A percentile compares a stretch with the other conserved stretches of the same genome.
Evolutionary conservation across 192 early-diverging fungal species (phyloP).

Genomic region (Fimicolochytrium jonesii): DNA sequence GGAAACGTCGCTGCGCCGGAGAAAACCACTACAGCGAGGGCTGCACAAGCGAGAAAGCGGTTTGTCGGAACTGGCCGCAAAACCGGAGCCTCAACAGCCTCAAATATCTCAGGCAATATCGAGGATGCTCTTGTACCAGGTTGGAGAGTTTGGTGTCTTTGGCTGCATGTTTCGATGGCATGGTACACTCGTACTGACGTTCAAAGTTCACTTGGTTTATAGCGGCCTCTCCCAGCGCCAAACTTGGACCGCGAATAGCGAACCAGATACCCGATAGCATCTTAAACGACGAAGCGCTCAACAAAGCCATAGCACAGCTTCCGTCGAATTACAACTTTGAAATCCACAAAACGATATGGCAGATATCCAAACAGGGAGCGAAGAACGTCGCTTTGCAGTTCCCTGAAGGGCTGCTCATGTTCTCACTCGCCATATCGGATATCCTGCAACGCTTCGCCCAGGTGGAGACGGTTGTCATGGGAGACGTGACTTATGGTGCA

Average conservation of each 20-base stretch:
- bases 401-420: slow-evolving; percentile 95
- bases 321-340: slow-evolving; percentile 99
- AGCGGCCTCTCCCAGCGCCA: no score
- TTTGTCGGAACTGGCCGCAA: slow-evolving; percentile 33
- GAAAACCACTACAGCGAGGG: no score
- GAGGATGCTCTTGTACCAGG: slow-evolving; percentile 4
- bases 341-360: slow-evolving; percentile 94
- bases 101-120: not conserved
- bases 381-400: slow-evolving; percentile 93
- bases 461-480: slow-evolving; percentile 94
- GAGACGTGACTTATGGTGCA: slow-evolving; percentile 98
- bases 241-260: slow-evolving; percentile 36
- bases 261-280: slow-evolving; percentile 86
- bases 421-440: slow-evolving; percentile 87
- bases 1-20: no score
- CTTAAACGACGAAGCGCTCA: slow-evolving; percentile 71
- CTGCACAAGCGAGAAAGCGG: slow-evolving; percentile 33
- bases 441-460: slow-evolving; percentile 83
- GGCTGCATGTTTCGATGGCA: no score
- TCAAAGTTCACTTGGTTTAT: no score
- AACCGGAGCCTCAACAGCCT: not conserved
- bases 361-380: slow-evolving; percentile 67
- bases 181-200: no score
- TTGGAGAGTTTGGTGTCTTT: not conserved
- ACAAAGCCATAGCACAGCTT: slow-evolving; percentile 78